A percentile compares a stretch with the other conserved stretches of the same genome.
These are phyloP conservation scores for Cymodocea nodosa DNA, from an alignment of 116 monocot species.

Conservation along the genomic window DNA sequence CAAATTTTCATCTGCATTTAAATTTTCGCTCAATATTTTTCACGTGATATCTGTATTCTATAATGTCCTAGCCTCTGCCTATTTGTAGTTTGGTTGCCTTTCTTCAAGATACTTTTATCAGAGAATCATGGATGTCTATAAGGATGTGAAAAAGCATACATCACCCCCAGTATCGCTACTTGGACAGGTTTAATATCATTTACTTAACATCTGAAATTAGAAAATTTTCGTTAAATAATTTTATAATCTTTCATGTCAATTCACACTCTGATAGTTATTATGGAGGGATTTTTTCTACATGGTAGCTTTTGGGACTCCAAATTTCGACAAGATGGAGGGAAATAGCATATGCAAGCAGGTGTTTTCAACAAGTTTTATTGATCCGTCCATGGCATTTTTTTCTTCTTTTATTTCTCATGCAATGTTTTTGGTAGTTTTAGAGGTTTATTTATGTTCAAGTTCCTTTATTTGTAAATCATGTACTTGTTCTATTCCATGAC, in stretches of 20 bases:
- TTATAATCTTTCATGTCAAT: too few relatives aligned
- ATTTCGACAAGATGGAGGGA: constrained; percentile 84
- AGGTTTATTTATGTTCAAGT: too few relatives aligned
- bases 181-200: constrained; percentile 51
- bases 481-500: not conserved
- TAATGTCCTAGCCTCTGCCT: not conserved
- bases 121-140: constrained; percentile 47
- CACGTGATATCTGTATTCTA: not conserved
- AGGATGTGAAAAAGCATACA: constrained; percentile 41
- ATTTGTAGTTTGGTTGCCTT: constrained; percentile 83
- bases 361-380: not conserved
- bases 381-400: too few relatives aligned
- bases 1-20: not conserved
- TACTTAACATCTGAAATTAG: too few relatives aligned
- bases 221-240: too few relatives aligned
- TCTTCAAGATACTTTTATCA: constrained; percentile 83
- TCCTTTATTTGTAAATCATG: too few relatives aligned
- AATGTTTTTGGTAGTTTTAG: too few relatives aligned
- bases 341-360: constrained; percentile 93
- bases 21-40: not conserved
- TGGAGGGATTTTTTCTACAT: constrained; percentile 95
- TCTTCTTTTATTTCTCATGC: not conserved
- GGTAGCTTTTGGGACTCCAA: constrained; percentile 67
- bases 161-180: constrained; percentile 69
- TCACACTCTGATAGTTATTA: constrained; percentile 36